Percentiles rank a stretch among this genome's conserved stretches.
phyloP scores from a whole-genome alignment of 2,329 filamentous ascomycete genomes.

The Cercospora janseana region DNA sequence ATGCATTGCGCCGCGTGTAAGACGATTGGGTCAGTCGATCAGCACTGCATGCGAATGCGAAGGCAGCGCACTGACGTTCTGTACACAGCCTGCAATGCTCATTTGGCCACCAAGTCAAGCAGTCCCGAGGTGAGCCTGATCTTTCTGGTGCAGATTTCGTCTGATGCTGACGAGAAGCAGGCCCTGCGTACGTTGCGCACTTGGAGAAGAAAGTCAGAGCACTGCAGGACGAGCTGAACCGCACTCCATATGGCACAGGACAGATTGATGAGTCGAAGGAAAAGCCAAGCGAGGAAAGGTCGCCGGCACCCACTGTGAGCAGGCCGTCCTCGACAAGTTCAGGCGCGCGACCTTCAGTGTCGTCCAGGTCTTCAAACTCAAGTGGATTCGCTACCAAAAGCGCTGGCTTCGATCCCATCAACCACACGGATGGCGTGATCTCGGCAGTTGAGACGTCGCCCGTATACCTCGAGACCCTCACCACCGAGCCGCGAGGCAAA shows the following conservation, averaged over 20 bases:
- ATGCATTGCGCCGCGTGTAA: constrained; percentile 22
- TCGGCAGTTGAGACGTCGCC: neutral
- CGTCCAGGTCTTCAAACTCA: neutral
- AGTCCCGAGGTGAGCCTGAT: constrained; percentile 16
- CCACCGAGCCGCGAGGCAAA: constrained; percentile 24
- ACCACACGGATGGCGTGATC: neutral
- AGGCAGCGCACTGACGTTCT: neutral
- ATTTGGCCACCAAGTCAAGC: constrained; percentile 25
- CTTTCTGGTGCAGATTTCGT: neutral
- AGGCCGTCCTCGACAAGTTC: neutral
- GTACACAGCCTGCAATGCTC: constrained; percentile 26
- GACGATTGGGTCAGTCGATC: constrained; percentile 20
- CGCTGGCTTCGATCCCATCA: neutral
- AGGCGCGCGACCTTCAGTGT: neutral
- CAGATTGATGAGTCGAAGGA: neutral
- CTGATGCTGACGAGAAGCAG: neutral
- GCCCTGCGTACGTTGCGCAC: constrained; percentile 26
- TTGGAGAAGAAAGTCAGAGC: constrained; percentile 25
- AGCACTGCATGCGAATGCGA: neutral
- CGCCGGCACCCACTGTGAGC: neutral
- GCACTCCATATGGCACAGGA: neutral
- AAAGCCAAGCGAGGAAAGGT: neutral
- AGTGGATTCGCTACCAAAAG: neutral
- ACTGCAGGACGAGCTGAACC: constrained; percentile 17
- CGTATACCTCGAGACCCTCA: constrained; percentile 16